phyloP scores from a whole-genome alignment of 176 grass and related monocot genomes.

The Aegilops umbellulata region DNA sequence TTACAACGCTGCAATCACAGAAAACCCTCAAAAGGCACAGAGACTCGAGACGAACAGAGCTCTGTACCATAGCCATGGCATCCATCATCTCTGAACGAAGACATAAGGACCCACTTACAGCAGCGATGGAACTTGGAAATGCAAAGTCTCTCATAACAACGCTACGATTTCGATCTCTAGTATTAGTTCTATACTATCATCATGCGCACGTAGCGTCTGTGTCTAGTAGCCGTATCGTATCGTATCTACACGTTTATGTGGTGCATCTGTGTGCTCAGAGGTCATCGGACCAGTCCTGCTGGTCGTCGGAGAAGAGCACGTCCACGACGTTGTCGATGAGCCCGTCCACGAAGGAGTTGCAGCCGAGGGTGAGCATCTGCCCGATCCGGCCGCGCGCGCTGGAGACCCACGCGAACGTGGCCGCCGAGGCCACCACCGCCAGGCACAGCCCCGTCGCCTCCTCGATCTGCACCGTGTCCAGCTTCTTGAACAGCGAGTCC shows the following conservation, averaged over 20 bases:
- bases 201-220: not conserved
- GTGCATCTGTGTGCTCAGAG: not conserved
- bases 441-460: slow-evolving; percentile 75
- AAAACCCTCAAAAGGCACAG: not conserved
- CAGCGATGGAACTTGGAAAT: not conserved
- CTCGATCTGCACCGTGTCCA: slow-evolving; percentile 75
- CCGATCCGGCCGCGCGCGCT: slow-evolving; percentile 76
- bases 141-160: not conserved
- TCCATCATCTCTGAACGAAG: not conserved
- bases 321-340: slow-evolving; percentile 96
- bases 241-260: not conserved
- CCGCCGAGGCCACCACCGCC: slow-evolving; percentile 64
- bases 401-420: slow-evolving; percentile 75
- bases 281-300: slow-evolving; percentile 90
- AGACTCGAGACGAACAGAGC: not conserved
- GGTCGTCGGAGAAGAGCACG: slow-evolving; percentile 77
- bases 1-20: not conserved
- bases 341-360: slow-evolving; percentile 85
- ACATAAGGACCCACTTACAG: not conserved
- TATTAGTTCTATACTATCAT: slow-evolving; percentile 2
- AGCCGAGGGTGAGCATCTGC: slow-evolving; percentile 73
- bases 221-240: not conserved
- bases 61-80: not conserved
- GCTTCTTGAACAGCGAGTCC: slow-evolving; percentile 93
- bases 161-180: slow-evolving; percentile 5